Conservation (phyloP, 164 flowering plant species). For the Aristolochia californica region DNA sequence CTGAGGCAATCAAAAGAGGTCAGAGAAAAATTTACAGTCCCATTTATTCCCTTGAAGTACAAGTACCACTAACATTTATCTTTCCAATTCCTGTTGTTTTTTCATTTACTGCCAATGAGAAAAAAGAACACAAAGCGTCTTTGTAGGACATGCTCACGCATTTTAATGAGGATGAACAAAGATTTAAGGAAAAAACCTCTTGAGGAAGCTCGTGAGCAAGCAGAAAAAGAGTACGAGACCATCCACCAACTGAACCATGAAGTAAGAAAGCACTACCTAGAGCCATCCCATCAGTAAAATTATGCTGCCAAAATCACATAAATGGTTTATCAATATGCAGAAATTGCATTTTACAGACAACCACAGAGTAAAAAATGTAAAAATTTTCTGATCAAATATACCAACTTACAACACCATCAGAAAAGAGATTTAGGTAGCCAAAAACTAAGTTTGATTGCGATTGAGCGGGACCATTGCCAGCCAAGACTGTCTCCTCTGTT, state of each 20-base stretch:
- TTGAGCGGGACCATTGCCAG: conserved; percentile 18
- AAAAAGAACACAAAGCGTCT: too few species aligned
- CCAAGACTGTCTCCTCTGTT: conserved; percentile 3
- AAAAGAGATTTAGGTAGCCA: conserved; percentile 94
- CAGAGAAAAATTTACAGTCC: neutral
- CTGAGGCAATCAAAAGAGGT: neutral
- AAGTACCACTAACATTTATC: too few species aligned
- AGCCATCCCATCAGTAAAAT: conserved; percentile 99
- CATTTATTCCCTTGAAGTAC: neutral
- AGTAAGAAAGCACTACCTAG: conserved; percentile 96
- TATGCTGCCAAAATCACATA: conserved; percentile 49
- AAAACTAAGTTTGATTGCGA: conserved; percentile 70
- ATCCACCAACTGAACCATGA: conserved; percentile 93
- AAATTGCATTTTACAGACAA: neutral
- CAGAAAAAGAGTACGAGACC: conserved; percentile 94
- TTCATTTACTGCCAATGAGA: neutral
- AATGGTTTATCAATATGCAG: neutral
- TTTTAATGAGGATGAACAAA: neutral
- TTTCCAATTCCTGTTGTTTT: too few species aligned
- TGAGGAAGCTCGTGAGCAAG: conserved; percentile 99
- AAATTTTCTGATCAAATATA: neutral
- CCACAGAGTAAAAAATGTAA: neutral
- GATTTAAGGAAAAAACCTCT: conserved; percentile 43
- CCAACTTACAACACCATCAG: conserved; percentile 94
- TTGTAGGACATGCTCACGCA: neutral